Evolutionary conservation across 2,329 filamentous ascomycete species (phyloP).

Genomic region (Alternaria arbusti): DNA sequence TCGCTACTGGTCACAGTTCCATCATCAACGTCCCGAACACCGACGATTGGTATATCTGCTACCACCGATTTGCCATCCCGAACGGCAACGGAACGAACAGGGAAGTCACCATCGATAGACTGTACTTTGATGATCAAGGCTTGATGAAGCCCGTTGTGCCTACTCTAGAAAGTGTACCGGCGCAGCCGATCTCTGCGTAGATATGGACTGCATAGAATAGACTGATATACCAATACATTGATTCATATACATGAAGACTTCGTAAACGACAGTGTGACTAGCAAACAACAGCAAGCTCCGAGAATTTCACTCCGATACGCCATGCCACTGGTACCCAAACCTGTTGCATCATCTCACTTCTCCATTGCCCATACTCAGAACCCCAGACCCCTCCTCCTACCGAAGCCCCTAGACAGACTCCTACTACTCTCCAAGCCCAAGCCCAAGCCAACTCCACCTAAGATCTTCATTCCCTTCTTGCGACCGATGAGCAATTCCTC

Average conservation of each 20-base stretch:
- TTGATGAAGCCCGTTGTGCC: slow-evolving; percentile 33
- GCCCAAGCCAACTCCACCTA: neutral
- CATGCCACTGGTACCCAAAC: neutral
- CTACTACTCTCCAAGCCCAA: neutral
- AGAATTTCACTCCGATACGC: neutral
- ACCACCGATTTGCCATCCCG: slow-evolving; percentile 37
- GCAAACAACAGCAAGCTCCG: neutral
- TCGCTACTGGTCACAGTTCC: slow-evolving; percentile 33
- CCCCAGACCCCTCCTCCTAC: neutral
- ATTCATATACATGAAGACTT: neutral
- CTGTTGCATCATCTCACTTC: neutral
- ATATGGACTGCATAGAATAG: neutral
- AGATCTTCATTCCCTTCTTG: neutral
- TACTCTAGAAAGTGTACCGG: slow-evolving; percentile 30
- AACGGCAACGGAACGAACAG: slow-evolving; percentile 30
- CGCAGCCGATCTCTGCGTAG: neutral
- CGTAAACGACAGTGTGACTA: neutral
- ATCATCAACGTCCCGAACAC: slow-evolving; percentile 37
- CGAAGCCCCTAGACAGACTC: neutral
- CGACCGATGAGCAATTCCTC: neutral
- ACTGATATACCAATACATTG: neutral
- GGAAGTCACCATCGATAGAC: slow-evolving; percentile 33
- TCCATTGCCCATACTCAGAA: neutral
- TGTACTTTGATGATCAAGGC: slow-evolving; percentile 33
- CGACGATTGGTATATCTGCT: slow-evolving; percentile 40